Conservation (phyloP, 148 eudicot genomes). For the Vaccinium corymbosum region DNA sequence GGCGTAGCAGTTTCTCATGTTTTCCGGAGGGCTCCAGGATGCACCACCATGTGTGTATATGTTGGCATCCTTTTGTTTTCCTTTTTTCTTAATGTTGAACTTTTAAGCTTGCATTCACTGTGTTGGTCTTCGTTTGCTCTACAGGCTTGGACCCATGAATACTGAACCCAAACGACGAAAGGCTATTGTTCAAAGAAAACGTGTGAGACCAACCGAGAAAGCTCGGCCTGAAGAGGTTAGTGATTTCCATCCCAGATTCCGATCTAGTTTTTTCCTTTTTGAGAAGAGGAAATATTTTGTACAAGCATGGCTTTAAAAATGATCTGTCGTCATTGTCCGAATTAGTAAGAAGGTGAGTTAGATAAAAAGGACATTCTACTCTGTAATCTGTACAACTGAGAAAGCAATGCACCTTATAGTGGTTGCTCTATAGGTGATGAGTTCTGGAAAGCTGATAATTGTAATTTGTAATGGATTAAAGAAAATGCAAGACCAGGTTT, state of each 20-base stretch:
- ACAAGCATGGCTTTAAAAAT: background rate
- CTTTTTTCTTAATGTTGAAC: background rate
- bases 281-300: background rate
- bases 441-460: background rate
- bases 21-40: slow-evolving; percentile 52
- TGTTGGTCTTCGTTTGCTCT: slow-evolving; percentile 9
- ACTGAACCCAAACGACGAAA: slow-evolving; percentile 62
- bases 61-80: background rate
- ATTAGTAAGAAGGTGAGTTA: background rate
- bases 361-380: background rate
- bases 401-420: background rate
- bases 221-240: slow-evolving; percentile 84
- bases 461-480: background rate
- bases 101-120: background rate
- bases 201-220: slow-evolving; percentile 54
- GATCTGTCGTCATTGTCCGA: background rate
- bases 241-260: background rate
- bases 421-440: background rate
- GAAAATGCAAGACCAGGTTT: background rate
- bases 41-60: slow-evolving; percentile 57
- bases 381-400: background rate
- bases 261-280: background rate
- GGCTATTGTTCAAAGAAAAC: slow-evolving; percentile 43
- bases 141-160: slow-evolving; percentile 85
- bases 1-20: slow-evolving; percentile 62